These are phyloP conservation scores for Xylariaceae sp. DNA, from an alignment of 2,329 filamentous ascomycete species.

Conservation along the genomic window DNA sequence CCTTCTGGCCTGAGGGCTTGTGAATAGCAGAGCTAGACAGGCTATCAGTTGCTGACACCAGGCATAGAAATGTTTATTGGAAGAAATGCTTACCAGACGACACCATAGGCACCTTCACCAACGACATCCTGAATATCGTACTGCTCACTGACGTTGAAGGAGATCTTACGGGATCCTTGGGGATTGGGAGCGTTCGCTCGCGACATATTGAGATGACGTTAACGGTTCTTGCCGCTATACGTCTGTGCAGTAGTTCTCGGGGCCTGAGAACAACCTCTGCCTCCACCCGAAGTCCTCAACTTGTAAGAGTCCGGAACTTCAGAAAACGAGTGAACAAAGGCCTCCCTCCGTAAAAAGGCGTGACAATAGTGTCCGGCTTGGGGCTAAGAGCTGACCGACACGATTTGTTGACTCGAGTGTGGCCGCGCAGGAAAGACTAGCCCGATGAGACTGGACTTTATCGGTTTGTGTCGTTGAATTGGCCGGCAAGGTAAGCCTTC, in stretches of 20 bases:
- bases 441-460: conserved; percentile 7
- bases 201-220: conserved; percentile 42
- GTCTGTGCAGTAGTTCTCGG: not conserved
- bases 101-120: conserved; percentile 95
- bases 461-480: conserved; percentile 4
- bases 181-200: conserved; percentile 53
- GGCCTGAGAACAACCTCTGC: conserved; percentile 6
- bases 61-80: not conserved
- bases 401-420: not conserved
- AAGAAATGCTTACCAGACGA: conserved; percentile 75
- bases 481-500: conserved; percentile 13
- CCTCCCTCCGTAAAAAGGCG: conserved; percentile 1
- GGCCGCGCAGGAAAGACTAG: not conserved
- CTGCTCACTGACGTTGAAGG: conserved; percentile 98
- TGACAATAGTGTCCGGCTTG: conserved; percentile 2
- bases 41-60: conserved; percentile 1
- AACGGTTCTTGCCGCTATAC: conserved; percentile 2
- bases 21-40: conserved; percentile 79
- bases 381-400: not conserved
- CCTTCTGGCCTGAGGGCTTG: conserved; percentile 96
- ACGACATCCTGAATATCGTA: conserved; percentile 99
- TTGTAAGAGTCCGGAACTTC: not conserved
- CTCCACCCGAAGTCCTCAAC: conserved; percentile 5
- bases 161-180: conserved; percentile 81
- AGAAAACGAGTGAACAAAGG: not conserved